Evolutionary conservation across 352 stramenopile species (phyloP), one percentile per base, ranked within the genome.

Genomic region (Pythium utonaiense): DNA sequence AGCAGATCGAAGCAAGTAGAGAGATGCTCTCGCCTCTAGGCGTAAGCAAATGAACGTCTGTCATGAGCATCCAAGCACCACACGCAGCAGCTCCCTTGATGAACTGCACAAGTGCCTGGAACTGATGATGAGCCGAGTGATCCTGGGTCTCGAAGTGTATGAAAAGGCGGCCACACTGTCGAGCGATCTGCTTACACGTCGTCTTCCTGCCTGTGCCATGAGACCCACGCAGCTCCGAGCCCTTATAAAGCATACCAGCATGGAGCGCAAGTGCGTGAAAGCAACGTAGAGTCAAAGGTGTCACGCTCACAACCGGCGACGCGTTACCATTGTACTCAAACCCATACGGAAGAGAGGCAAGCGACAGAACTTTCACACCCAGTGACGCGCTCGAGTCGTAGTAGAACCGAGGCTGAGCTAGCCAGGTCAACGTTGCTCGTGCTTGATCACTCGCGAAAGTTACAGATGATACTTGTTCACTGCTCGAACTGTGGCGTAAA

Each of bases 271-370:
- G 70, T 2, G 73, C 53, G 21, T 88, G 77, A 38, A 78, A 88
- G 31, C 80, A 91, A 6, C 81, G 70, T 12, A 91, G 54, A 5
- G 79, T 89, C 12, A 91, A 53, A 2, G 81, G 79, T 2, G 71
- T 80, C 17, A 87, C 48, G 25, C 81, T 60, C n/a, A 88, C 60
- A 8, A 66, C 42, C 8, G 60, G 36, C 2, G 70, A 62, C 19
- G 60, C 54, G 58, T 89, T 91, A 3, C 81, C 84, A 2, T 77
- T 50, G 36, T 91, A 93, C 56, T 93, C 84, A 31, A 89, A 83
- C 0, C 84, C 84, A 28, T 91, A 91, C 10, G 66, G 53, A 22
- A 92, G 55, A 25, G 66, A 59, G 0, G 74, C 53, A 4, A 75
- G 77, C 7, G 75, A 77, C 53, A 88, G 48, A 30, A 94, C 16